phyloP scores from a whole-genome alignment of 208 protist genomes.

The Naegleria fowleri region DNA sequence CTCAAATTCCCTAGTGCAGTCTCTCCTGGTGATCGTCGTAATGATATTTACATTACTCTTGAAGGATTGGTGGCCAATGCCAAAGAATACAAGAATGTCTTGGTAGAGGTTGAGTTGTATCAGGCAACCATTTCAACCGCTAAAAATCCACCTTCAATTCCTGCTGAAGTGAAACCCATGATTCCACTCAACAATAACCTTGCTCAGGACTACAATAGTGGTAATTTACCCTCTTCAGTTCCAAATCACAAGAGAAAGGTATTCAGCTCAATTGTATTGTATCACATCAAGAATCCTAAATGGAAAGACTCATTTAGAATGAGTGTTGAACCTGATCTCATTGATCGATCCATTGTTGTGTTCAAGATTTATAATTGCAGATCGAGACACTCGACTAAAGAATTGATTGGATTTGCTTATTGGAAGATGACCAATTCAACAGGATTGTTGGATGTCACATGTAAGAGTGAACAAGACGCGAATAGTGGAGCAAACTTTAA shows the following conservation, averaged over 20 bases:
- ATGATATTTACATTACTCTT: slow-evolving; percentile 22
- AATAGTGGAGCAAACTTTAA: not conserved
- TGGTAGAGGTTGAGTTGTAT: not conserved
- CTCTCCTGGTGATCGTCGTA: not conserved
- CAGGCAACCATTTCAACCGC: not conserved
- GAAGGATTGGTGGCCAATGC: not conserved
- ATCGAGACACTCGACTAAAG: not conserved
- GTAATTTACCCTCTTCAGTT: not conserved
- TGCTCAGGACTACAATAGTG: not conserved
- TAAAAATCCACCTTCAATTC: not conserved
- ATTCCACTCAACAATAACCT: not conserved
- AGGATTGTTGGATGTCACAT: not conserved
- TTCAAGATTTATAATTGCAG: not conserved
- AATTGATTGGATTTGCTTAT: not conserved
- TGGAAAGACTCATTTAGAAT: not conserved
- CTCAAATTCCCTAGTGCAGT: not conserved
- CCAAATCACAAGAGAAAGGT: not conserved
- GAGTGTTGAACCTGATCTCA: not conserved
- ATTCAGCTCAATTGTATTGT: not conserved
- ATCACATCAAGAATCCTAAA: not conserved
- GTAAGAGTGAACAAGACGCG: not conserved
- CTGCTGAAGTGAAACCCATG: not conserved
- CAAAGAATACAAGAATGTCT: not conserved
- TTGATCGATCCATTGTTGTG: not conserved
- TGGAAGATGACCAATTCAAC: not conserved